Evolutionary conservation across 2,329 filamentous ascomycete genomes (phyloP).

Genomic region (Fusarium newnesense): DNA sequence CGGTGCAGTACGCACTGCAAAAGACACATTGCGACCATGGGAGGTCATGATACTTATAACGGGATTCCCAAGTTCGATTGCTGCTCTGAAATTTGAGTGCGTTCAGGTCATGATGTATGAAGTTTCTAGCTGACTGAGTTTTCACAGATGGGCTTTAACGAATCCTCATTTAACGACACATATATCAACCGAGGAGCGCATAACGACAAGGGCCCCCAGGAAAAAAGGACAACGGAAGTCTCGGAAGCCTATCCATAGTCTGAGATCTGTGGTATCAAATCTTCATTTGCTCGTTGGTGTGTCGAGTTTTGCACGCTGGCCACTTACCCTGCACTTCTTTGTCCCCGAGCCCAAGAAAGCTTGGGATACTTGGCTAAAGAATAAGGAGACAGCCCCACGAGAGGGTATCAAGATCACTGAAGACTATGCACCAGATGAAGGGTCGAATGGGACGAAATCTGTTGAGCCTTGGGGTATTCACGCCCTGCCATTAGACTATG

Average conservation of each 20-base stretch:
- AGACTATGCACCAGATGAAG: conserved; percentile 58
- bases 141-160: conserved; percentile 85
- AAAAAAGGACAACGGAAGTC: conserved; percentile 64
- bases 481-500: conserved; percentile 65
- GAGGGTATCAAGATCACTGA: conserved; percentile 63
- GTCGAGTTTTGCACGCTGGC: conserved; percentile 84
- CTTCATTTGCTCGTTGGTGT: conserved; percentile 83
- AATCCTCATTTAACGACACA: conserved; percentile 85
- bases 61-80: conserved; percentile 87
- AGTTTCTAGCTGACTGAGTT: background rate
- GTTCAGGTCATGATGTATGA: conserved; percentile 43
- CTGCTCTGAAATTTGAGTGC: conserved; percentile 93
- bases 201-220: conserved; percentile 61
- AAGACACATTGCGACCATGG: conserved; percentile 79
- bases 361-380: conserved; percentile 71
- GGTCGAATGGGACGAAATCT: background rate
- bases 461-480: conserved; percentile 59
- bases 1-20: conserved; percentile 81
- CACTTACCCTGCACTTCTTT: conserved; percentile 84
- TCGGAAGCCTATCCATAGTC: conserved; percentile 65
- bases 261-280: conserved; percentile 79
- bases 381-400: conserved; percentile 59
- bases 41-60: conserved; percentile 89
- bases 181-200: conserved; percentile 72
- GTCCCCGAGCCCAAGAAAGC: conserved; percentile 71